phyloP scores from a whole-genome alignment of 345 rosid species.

The Dipteronia sinensis region DNA sequence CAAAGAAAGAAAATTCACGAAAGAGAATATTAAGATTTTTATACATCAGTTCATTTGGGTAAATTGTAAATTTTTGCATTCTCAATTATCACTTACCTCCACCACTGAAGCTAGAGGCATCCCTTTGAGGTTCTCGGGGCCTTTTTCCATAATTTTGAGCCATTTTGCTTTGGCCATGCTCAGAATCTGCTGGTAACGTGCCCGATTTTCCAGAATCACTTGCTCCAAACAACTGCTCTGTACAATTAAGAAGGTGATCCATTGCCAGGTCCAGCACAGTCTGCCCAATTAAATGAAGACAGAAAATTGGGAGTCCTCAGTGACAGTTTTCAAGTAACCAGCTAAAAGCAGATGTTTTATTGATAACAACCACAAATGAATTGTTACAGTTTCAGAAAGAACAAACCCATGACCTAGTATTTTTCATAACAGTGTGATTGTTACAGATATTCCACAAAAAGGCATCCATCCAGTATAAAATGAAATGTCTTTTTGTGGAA shows the following conservation, averaged over 20 bases:
- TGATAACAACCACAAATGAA: neutral
- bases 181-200: constrained; percentile 26
- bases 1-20: no score
- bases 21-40: no score
- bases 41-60: neutral
- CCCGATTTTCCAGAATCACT: constrained; percentile 29
- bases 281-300: constrained; percentile 29
- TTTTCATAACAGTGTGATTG: neutral
- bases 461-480: constrained; percentile 1
- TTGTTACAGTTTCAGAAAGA: neutral
- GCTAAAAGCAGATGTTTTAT: neutral
- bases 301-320: neutral
- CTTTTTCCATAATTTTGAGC: constrained; percentile 25
- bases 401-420: neutral
- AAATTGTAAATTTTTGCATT: constrained; percentile 9
- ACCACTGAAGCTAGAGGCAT: constrained; percentile 27
- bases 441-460: neutral
- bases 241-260: constrained; percentile 70
- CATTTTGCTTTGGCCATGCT: constrained; percentile 25
- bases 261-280: constrained; percentile 50
- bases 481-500: neutral
- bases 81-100: constrained; percentile 47
- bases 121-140: constrained; percentile 29
- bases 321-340: neutral
- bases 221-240: constrained; percentile 54